Evolutionary conservation across 2,329 filamentous ascomycete species (phyloP), one percentile per base, ranked within the genome.

Genomic region (Alternaria panax): DNA sequence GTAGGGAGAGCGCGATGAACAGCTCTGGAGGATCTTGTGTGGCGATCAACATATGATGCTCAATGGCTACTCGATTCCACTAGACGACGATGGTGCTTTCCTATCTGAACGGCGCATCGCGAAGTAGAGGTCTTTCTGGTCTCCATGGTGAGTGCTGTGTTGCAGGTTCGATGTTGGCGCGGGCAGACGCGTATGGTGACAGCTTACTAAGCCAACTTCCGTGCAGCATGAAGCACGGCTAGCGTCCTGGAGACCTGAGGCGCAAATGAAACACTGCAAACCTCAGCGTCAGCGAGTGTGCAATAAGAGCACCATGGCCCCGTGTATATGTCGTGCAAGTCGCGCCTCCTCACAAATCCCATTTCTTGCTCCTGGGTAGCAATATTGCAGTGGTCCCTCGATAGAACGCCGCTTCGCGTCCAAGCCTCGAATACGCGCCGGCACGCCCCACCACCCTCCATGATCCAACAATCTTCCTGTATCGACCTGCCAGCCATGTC

Each of bases 211-310:
- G 50, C 48, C 28, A 7, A 38, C 28, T 55, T 7, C 18, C 38
- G 42, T 11, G 16, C 38, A 46, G 50, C 51, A 62, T 41, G 50
- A 38, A 48, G 18, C 54, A 51, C 52, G 55, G 32, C 41, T 51
- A 62, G 59, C 52, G 52, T 47, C 53, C 25, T 43, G 42, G 61
- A 64, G 41, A 63, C 55, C 65, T 66, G 65, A 66, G 65, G 65
- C 65, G 66, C 68, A 62, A 65, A 71, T 75, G 73, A 75, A 75
- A 75, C 73, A 59, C 58, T 63, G 64, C 65, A 64, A 50, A 68
- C 73, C 63, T 75, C 72, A 74, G 69, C 59, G 66, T 57, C 53
- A 57, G 63, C 62, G 51, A 61, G 14, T n/a, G 38, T 28, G 58
- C 45, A 66, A 69, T 74, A 74, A 73, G 60, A 70, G 46, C 62